Percentiles rank a stretch among this genome's conserved stretches.
Conservation (phyloP, 2,329 filamentous ascomycete species). For the Monosporascus ibericus region DNA sequence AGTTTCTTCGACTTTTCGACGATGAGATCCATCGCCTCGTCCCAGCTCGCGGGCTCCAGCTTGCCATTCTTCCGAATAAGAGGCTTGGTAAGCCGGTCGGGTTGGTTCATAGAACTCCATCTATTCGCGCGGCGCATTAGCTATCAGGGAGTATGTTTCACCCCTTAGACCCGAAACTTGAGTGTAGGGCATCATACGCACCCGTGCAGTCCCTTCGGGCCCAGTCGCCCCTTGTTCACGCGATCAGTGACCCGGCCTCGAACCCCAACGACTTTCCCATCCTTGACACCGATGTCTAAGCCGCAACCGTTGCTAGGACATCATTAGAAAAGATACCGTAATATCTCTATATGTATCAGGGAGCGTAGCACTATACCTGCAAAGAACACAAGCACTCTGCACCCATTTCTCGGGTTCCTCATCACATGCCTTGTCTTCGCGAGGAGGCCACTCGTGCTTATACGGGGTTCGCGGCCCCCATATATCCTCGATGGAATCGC, state of each 20-base stretch:
- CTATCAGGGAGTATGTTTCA: no score
- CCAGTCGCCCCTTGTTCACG: conserved; percentile 29
- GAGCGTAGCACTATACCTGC: no score
- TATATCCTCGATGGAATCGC: conserved; percentile 26
- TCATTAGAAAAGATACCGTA: no score
- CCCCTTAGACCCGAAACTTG: conserved; percentile 8
- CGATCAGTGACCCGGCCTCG: conserved; percentile 25
- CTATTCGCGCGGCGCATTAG: no score
- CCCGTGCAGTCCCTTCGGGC: conserved; percentile 29
- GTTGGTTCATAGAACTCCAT: conserved; percentile 18
- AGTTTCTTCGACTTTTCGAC: conserved; percentile 25
- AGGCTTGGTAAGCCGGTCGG: conserved; percentile 27
- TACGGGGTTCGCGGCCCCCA: conserved; percentile 27
- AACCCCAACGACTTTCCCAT: conserved; percentile 27
- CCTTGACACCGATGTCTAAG: no score
- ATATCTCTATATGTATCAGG: no score
- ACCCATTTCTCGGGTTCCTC: conserved; percentile 28
- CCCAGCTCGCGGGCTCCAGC: conserved; percentile 28
- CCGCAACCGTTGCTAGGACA: no score
- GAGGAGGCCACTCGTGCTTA: conserved; percentile 27
- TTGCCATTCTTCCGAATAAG: conserved; percentile 27
- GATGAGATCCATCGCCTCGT: conserved; percentile 31
- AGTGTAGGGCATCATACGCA: conserved; percentile 6
- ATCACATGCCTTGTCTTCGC: conserved; percentile 22
- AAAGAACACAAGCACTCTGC: conserved; percentile 18